A percentile compares a stretch with the other conserved stretches of the same genome.
phyloP scores from a whole-genome alignment of 306 rosid genomes.

The Trichosanthes cucumerina region DNA sequence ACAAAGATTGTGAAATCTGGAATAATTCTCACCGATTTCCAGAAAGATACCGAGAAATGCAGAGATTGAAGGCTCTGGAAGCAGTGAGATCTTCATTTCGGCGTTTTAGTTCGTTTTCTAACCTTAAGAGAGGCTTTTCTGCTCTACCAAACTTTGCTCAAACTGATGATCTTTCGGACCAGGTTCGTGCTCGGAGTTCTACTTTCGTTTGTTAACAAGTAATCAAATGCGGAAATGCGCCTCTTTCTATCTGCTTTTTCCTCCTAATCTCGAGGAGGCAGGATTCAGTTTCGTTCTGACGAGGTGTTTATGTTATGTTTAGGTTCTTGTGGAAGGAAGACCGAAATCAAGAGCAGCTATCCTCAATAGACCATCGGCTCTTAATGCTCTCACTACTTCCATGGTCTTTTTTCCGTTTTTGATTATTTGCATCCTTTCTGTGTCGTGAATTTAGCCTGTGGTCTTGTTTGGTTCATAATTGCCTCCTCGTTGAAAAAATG shows the following conservation, averaged over 20 bases:
- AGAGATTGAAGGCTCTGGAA: slow-evolving; percentile 44
- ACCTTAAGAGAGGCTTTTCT: slow-evolving; percentile 42
- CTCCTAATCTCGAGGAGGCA: not conserved
- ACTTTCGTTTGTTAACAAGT: not conserved
- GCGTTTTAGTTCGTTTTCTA: slow-evolving; percentile 15
- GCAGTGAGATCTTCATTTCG: slow-evolving; percentile 27
- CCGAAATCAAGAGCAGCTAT: slow-evolving; percentile 72
- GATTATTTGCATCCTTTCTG: not conserved
- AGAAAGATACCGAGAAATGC: slow-evolving; percentile 34
- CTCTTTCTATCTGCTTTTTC: not conserved
- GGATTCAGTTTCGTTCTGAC: not conserved
- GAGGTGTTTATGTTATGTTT: slow-evolving; percentile 11
- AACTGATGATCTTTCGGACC: slow-evolving; percentile 34
- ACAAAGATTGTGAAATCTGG: not conserved
- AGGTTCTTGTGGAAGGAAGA: slow-evolving; percentile 83
- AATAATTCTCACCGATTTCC: not conserved
- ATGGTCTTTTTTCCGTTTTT: slow-evolving; percentile 28
- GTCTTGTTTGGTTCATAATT: slow-evolving; percentile 6
- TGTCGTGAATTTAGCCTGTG: not conserved
- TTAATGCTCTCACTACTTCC: slow-evolving; percentile 55
- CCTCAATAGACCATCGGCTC: slow-evolving; percentile 60
- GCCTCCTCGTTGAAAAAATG: not conserved
- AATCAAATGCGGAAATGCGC: not conserved
- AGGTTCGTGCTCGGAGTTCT: slow-evolving; percentile 27
- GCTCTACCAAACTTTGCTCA: slow-evolving; percentile 44